Conservation (phyloP, 495 filamentous ascomycete species). For the Pyrenula massariospora region DNA sequence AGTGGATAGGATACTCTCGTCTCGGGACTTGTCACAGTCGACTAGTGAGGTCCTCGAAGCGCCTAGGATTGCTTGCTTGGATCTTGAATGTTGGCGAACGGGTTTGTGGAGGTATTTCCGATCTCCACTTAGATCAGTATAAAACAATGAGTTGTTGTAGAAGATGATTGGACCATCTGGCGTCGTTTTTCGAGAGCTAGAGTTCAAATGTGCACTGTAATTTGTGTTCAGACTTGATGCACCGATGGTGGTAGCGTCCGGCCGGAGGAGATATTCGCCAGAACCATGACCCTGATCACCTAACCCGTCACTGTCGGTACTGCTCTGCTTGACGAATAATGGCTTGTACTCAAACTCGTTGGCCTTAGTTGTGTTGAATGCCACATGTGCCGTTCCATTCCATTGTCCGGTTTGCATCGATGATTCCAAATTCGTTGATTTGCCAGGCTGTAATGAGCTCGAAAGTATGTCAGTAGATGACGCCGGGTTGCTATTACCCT, state of each 20-base stretch:
- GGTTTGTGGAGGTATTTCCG: conserved; percentile 5
- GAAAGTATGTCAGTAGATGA: conserved; percentile 1
- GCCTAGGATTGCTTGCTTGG: conserved; percentile 2
- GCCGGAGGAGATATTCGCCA: conserved; percentile 8
- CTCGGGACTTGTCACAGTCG: conserved; percentile 7
- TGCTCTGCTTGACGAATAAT: conserved; percentile 36
- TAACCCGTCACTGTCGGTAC: conserved; percentile 24
- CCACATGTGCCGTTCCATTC: background rate
- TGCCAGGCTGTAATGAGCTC: background rate
- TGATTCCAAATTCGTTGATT: background rate
- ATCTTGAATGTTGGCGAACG: conserved; percentile 10
- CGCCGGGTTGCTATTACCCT: conserved; percentile 14
- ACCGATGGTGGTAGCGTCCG: background rate
- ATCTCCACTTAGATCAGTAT: conserved; percentile 59
- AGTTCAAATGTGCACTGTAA: conserved; percentile 19
- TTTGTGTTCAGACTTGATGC: conserved; percentile 10
- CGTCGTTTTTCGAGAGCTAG: conserved; percentile 17
- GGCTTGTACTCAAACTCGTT: conserved; percentile 50
- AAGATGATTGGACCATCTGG: conserved; percentile 68
- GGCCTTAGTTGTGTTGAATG: background rate
- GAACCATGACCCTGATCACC: conserved; percentile 21
- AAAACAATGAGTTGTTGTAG: conserved; percentile 64
- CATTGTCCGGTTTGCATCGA: background rate
- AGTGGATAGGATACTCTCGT: conserved; percentile 20
- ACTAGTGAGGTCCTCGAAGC: background rate